A percentile compares a stretch with the other conserved stretches of the same genome.
phyloP scores from a whole-genome alignment of 1,139 yeast genomes.

The Oligophagozyma castellii region DNA sequence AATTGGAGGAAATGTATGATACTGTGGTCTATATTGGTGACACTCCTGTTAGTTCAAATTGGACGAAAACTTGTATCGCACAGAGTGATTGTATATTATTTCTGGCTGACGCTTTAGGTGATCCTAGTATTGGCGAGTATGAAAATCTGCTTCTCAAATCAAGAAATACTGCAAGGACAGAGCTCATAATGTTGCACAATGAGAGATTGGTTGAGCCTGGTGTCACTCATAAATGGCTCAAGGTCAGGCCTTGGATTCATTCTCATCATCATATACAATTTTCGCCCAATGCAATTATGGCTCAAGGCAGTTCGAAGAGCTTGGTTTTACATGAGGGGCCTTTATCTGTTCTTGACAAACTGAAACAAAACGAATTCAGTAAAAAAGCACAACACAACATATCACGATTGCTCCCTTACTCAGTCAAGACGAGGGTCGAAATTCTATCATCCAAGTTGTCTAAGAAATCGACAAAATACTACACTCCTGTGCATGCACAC shows the following conservation, averaged over 20 bases:
- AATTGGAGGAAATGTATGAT: slow-evolving; percentile 78
- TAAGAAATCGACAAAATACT: slow-evolving; percentile 20
- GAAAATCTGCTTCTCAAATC: slow-evolving; percentile 63
- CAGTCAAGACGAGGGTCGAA: slow-evolving; percentile 24
- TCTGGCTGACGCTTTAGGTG: slow-evolving; percentile 55
- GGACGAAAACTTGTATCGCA: slow-evolving; percentile 88
- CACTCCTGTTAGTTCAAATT: slow-evolving; percentile 64
- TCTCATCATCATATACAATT: slow-evolving; percentile 81
- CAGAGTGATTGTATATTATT: slow-evolving; percentile 85
- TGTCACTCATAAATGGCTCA: slow-evolving; percentile 72
- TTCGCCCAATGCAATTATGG: slow-evolving; percentile 9
- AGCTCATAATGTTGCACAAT: slow-evolving; percentile 70
- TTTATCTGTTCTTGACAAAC: slow-evolving; percentile 15
- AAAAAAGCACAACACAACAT: slow-evolving; percentile 22
- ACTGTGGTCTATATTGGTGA: slow-evolving; percentile 84
- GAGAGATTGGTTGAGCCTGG: slow-evolving; percentile 78
- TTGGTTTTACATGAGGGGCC: slow-evolving; percentile 9
- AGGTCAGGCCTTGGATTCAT: slow-evolving; percentile 77
- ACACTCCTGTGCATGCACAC: slow-evolving; percentile 42
- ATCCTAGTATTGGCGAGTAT: slow-evolving; percentile 70
- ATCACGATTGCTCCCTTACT: slow-evolving; percentile 21
- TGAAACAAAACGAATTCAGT: slow-evolving; percentile 21
- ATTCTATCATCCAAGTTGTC: slow-evolving; percentile 21
- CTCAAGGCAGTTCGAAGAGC: slow-evolving; percentile 6
- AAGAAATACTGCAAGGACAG: slow-evolving; percentile 81